phyloP scores from a whole-genome alignment of 305 asterid genomes.

The Rubia peregrina region DNA sequence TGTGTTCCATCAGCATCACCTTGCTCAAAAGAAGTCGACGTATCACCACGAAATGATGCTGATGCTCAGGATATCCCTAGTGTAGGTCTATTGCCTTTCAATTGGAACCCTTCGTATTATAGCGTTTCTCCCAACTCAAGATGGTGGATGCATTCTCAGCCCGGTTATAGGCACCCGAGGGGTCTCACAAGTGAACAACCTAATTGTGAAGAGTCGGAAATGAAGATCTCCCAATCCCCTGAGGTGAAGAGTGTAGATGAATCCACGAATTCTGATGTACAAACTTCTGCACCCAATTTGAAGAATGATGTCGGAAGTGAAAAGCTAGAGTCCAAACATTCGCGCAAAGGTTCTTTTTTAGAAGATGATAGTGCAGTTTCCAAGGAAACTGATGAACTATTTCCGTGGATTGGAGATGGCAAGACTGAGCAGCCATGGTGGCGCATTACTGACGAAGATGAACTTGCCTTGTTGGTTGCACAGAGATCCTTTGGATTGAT shows the following conservation, averaged over 20 bases:
- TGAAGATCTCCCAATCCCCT: conserved; percentile 21
- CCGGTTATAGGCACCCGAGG: conserved; percentile 31
- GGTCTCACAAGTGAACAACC: conserved; percentile 31
- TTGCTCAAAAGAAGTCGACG: conserved; percentile 33
- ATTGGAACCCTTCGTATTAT: conserved; percentile 39
- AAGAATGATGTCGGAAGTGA: conserved; percentile 26
- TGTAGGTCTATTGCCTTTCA: conserved; percentile 32
- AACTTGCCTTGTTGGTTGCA: conserved; percentile 63
- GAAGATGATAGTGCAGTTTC: conserved; percentile 27
- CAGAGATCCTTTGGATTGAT: conserved; percentile 45
- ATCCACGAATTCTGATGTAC: conserved; percentile 24
- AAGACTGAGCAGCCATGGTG: conserved; percentile 72
- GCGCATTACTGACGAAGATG: conserved; percentile 71
- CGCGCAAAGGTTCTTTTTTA: conserved; percentile 13
- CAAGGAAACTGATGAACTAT: conserved; percentile 28
- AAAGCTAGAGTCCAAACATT: conserved; percentile 17
- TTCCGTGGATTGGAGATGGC: conserved; percentile 44
- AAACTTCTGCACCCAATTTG: conserved; percentile 20
- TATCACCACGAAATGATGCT: conserved; percentile 28
- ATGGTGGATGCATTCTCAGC: conserved; percentile 68
- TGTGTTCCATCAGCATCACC: conserved; percentile 55
- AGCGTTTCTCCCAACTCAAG: conserved; percentile 60
- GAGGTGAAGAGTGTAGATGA: conserved; percentile 19
- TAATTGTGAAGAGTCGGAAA: conserved; percentile 25
- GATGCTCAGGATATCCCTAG: conserved; percentile 35